Evolutionary conservation across 2,329 filamentous ascomycete species (phyloP).

Genomic region (Hyphodiscus sp.): DNA sequence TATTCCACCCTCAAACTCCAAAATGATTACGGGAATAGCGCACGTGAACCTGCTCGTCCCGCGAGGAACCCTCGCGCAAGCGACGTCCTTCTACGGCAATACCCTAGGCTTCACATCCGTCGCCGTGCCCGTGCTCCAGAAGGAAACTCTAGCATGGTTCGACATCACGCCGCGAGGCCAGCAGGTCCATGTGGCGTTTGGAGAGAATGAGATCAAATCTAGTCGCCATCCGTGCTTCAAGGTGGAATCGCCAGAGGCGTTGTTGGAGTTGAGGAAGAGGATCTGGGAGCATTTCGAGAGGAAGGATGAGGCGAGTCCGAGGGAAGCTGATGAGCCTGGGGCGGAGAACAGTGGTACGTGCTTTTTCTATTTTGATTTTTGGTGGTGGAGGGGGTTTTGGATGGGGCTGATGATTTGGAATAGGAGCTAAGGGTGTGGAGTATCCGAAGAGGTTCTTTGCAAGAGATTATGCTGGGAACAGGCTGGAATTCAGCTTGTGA

Average conservation of each 20-base stretch:
- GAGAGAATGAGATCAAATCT: conserved; percentile 34
- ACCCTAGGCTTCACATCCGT: conserved; percentile 49
- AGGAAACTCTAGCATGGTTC: conserved; percentile 49
- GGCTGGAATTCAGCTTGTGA: conserved; percentile 45
- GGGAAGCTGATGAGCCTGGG: conserved; percentile 49
- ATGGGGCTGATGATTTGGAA: neutral
- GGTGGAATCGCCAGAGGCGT: conserved; percentile 39
- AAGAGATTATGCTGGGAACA: conserved; percentile 48
- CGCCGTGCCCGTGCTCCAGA: conserved; percentile 46
- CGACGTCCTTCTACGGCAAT: conserved; percentile 46
- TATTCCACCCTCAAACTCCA: neutral
- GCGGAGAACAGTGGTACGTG: conserved; percentile 35
- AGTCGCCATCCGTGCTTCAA: conserved; percentile 54
- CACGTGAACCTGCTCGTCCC: conserved; percentile 56
- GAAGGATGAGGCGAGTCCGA: conserved; percentile 44
- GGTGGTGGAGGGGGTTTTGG: neutral
- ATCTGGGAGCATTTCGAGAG: conserved; percentile 46
- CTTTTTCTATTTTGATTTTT: neutral
- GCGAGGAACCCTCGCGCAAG: conserved; percentile 42
- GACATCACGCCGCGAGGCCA: conserved; percentile 48
- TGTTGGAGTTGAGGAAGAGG: conserved; percentile 39
- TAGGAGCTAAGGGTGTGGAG: conserved; percentile 48
- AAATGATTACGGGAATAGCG: conserved; percentile 43
- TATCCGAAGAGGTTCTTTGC: conserved; percentile 58
- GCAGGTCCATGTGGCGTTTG: conserved; percentile 46